Conservation (phyloP, 768 basidiomycete genomes). For the Lyophyllum atratum region DNA sequence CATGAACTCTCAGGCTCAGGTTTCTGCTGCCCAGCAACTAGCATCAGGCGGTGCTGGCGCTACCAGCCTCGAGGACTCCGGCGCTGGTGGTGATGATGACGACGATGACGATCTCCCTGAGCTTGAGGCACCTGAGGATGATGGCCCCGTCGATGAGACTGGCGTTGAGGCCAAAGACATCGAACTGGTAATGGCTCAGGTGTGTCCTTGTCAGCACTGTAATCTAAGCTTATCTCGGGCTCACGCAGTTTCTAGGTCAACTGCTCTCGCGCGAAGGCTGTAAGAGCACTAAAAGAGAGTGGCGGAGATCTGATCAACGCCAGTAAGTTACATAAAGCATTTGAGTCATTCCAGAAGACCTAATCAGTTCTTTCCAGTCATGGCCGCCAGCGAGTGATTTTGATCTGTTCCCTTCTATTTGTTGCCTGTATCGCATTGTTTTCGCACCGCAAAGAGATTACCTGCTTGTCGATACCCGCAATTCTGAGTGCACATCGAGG, state of each 20-base stretch:
- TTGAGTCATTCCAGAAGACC: neutral
- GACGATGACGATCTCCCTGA: constrained; percentile 86
- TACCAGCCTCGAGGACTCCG: constrained; percentile 51
- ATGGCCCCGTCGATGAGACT: constrained; percentile 81
- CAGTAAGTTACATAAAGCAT: constrained; percentile 58
- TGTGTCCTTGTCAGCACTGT: constrained; percentile 5
- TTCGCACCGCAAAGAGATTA: constrained; percentile 23
- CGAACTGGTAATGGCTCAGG: constrained; percentile 84
- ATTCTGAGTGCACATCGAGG: neutral
- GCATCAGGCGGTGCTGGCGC: constrained; percentile 51
- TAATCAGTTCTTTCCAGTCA: constrained; percentile 53
- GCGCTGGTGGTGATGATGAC: constrained; percentile 57
- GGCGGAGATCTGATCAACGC: constrained; percentile 96
- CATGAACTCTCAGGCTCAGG: constrained; percentile 77
- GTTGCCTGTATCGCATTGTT: constrained; percentile 31
- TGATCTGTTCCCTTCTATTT: constrained; percentile 18
- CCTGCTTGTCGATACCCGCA: constrained; percentile 5
- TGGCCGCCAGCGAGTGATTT: constrained; percentile 87
- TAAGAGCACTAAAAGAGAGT: constrained; percentile 86
- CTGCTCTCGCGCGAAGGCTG: constrained; percentile 91
- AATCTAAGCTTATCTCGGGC: neutral
- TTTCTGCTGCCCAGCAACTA: constrained; percentile 81
- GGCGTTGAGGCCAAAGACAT: constrained; percentile 94
- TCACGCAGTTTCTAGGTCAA: constrained; percentile 56
- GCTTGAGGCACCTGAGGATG: constrained; percentile 80